Percentiles rank a stretch among this genome's conserved stretches.
phyloP scores from a whole-genome alignment of 2,329 filamentous ascomycete genomes.

The Ceratocystis variospora region DNA sequence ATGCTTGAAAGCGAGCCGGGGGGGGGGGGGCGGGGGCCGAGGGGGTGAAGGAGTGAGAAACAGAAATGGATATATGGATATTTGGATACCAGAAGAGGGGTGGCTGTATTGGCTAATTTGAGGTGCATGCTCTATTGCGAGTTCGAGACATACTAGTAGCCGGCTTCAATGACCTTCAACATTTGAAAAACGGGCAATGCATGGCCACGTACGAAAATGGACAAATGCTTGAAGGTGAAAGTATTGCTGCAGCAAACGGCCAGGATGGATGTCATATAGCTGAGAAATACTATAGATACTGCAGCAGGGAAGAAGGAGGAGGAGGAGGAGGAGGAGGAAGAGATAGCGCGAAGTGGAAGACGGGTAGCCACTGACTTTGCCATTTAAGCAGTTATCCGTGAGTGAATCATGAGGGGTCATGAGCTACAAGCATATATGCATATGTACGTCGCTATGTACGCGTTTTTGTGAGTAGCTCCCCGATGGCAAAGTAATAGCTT shows the following conservation, averaged over 20 bases:
- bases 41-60: too few relatives aligned
- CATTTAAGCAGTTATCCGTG: conserved; percentile 1
- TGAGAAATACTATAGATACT: background rate
- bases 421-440: background rate
- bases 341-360: background rate
- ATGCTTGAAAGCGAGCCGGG: too few relatives aligned
- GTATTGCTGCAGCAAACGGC: background rate
- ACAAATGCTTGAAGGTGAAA: background rate
- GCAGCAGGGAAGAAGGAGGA: too few relatives aligned
- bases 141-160: background rate
- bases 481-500: too few relatives aligned
- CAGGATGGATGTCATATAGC: background rate
- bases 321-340: too few relatives aligned
- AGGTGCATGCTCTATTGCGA: background rate
- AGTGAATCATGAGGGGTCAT: background rate
- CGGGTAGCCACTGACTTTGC: background rate
- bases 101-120: background rate
- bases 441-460: background rate
- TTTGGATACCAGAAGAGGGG: background rate
- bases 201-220: background rate
- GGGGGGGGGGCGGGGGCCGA: background rate
- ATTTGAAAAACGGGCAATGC: background rate
- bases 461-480: too few relatives aligned
- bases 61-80: background rate
- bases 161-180: background rate